These are phyloP conservation scores for Colletotrichum navitas DNA, from an alignment of 2,329 filamentous ascomycete genomes.

Conservation along the genomic window DNA sequence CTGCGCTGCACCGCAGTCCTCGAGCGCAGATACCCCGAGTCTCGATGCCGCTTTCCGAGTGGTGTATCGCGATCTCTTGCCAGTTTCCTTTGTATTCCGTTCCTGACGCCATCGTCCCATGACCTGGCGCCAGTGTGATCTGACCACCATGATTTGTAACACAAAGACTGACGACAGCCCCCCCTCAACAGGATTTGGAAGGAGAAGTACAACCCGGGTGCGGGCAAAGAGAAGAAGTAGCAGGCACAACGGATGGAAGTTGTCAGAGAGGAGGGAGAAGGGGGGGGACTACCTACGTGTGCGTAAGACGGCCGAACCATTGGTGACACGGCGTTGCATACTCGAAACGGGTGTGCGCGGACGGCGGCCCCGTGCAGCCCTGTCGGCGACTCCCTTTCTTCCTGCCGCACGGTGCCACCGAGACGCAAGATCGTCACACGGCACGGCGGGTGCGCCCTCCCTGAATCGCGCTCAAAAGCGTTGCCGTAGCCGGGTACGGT, in stretches of 20 bases:
- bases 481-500: neutral
- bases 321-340: conserved; percentile 36
- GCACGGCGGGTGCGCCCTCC: conserved; percentile 7
- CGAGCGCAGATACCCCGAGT: conserved; percentile 17
- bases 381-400: conserved; percentile 16
- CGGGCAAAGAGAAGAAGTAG: conserved; percentile 58
- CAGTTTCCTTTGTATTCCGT: conserved; percentile 5
- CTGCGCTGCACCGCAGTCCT: conserved; percentile 23
- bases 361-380: conserved; percentile 23
- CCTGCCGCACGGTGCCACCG: conserved; percentile 16
- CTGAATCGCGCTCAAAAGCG: conserved; percentile 8
- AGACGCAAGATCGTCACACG: conserved; percentile 25
- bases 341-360: conserved; percentile 32
- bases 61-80: conserved; percentile 15
- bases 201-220: conserved; percentile 82
- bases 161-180: conserved; percentile 24
- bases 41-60: conserved; percentile 14
- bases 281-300: neutral
- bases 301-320: conserved; percentile 13
- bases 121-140: conserved; percentile 20
- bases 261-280: neutral
- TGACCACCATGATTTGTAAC: neutral
- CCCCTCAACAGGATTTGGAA: conserved; percentile 87
- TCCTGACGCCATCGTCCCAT: conserved; percentile 15
- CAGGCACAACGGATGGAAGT: neutral